These are phyloP conservation scores for Mrakia frigida DNA, from an alignment of 768 basidiomycete genomes.

Conservation along the genomic window DNA sequence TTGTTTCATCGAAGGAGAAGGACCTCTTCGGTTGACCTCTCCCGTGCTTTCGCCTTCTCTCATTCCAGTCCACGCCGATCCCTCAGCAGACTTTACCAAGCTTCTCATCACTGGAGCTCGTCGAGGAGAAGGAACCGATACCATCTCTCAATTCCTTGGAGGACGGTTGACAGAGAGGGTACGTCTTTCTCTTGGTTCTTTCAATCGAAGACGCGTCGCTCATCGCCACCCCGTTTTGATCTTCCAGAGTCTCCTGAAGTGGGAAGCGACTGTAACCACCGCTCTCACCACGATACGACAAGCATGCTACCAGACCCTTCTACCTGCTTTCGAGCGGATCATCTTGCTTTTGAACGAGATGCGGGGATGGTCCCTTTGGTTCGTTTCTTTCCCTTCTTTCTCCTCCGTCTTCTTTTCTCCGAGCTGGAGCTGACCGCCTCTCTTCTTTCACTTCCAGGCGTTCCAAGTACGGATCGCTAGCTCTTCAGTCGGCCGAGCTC, in stretches of 20 bases:
- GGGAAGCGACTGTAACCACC: constrained; percentile 35
- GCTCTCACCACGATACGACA: constrained; percentile 33
- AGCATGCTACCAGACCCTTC: constrained; percentile 34
- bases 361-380: constrained; percentile 36
- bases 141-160: constrained; percentile 21
- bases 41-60: no score
- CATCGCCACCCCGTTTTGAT: no score
- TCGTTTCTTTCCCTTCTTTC: background rate
- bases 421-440: background rate
- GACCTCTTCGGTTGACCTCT: no score
- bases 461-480: background rate
- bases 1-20: no score
- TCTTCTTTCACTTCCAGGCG: background rate
- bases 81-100: constrained; percentile 1
- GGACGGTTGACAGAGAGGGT: constrained; percentile 29
- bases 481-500: background rate
- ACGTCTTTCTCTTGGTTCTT: background rate
- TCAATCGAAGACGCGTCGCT: background rate
- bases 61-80: constrained; percentile 6
- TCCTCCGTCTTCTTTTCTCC: background rate
- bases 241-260: constrained; percentile 34
- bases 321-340: constrained; percentile 35
- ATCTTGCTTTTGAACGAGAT: constrained; percentile 36
- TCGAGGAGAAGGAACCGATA: constrained; percentile 20
- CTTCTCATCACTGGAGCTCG: constrained; percentile 25